A percentile compares a stretch with the other conserved stretches of the same genome.
These are phyloP conservation scores for Penicillium sp. DNA, from an alignment of 2,329 filamentous ascomycete species.

Conservation along the genomic window DNA sequence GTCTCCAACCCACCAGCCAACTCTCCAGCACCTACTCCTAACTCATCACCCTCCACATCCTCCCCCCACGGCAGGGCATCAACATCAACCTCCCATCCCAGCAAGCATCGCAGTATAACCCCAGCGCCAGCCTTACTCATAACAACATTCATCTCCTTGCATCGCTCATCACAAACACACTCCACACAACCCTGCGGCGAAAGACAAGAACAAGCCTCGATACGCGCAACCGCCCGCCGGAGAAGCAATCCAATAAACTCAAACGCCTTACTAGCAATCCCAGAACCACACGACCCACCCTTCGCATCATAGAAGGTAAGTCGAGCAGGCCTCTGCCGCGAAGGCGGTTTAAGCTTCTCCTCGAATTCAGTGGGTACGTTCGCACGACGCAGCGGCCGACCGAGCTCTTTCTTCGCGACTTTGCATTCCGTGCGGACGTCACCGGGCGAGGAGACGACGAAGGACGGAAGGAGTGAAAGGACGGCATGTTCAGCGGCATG, in stretches of 20 bases:
- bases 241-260: constrained; percentile 83
- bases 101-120: constrained; percentile 73
- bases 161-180: constrained; percentile 81
- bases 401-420: constrained; percentile 80
- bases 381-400: constrained; percentile 49
- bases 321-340: constrained; percentile 77
- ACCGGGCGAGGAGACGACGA: constrained; percentile 83
- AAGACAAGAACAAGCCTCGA: constrained; percentile 72
- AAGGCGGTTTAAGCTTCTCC: constrained; percentile 30
- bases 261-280: constrained; percentile 89
- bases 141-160: constrained; percentile 82
- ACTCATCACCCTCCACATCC: constrained; percentile 70
- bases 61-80: constrained; percentile 83
- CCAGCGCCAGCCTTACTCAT: constrained; percentile 88
- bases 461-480: constrained; percentile 81
- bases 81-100: constrained; percentile 75
- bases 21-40: constrained; percentile 55
- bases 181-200: constrained; percentile 72
- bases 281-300: constrained; percentile 76
- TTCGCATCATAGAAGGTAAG: constrained; percentile 95
- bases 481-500: constrained; percentile 93
- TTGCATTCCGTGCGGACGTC: constrained; percentile 97
- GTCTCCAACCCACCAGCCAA: constrained; percentile 75
- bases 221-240: constrained; percentile 68
- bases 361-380: constrained; percentile 20